Percentiles rank a stretch among this genome's conserved stretches.
phyloP scores from a whole-genome alignment of 116 monocot genomes.

The Trichopus zeylanicus region DNA sequence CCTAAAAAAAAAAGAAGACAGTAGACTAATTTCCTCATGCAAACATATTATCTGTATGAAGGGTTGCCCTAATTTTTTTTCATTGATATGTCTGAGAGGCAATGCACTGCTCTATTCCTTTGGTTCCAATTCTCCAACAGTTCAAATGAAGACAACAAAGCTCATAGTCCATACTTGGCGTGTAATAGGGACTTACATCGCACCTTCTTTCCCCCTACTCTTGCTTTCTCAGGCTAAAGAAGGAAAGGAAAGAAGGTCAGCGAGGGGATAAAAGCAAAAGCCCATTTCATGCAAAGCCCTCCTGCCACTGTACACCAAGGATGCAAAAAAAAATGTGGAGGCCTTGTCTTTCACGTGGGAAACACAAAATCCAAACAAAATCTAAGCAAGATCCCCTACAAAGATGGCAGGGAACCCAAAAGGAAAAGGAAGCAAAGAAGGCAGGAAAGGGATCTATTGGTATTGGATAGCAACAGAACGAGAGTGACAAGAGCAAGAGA shows the following conservation, averaged over 20 bases:
- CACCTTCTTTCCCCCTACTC: background rate
- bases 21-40: background rate
- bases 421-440: background rate
- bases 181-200: background rate
- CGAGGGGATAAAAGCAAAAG: background rate
- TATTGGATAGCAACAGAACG: background rate
- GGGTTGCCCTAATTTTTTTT: no score
- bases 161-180: background rate
- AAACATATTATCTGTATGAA: no score
- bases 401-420: background rate
- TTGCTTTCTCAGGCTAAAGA: background rate
- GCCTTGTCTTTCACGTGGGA: background rate
- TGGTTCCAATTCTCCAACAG: background rate
- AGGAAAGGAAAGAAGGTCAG: background rate
- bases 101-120: no score
- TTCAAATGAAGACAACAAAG: background rate
- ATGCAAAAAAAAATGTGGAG: background rate
- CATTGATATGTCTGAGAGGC: no score
- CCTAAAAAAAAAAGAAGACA: background rate
- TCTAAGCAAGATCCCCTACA: background rate
- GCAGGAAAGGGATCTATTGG: background rate
- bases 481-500: background rate
- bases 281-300: background rate
- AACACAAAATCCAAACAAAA: conserved; percentile 1
- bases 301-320: background rate